Base-by-base conservation (phyloP, 2,329 filamentous ascomycete species). In the Volutella citrinella region DNA sequence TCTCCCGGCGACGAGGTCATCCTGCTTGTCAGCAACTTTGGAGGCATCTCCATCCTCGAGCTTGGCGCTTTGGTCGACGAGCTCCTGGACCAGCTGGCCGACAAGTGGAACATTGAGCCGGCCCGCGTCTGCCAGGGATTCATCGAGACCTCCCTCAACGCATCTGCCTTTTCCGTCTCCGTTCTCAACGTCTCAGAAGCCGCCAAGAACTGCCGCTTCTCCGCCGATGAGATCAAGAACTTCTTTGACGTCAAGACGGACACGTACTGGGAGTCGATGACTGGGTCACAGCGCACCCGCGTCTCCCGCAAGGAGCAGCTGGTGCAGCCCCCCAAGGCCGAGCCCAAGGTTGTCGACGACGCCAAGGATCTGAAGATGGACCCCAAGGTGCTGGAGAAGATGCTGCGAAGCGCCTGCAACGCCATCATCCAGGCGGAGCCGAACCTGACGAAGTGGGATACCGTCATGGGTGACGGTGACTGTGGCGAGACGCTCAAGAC, bases 101-200 rank as follows among this genome's bases (percentile, higher is more conserved):
- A 37, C 1, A 54, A 65, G 39, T 78, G 72, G 69, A 60, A 63
- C 6, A 64, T 76, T 5, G 56, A 61, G 28, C 74, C 74, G 0
- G 66, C 68, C 5, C 68, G 82, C 19, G 70, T 84, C 32, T 69
- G 76, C 32, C 64, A 71, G 1, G 83, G 83, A 3, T 80, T 76
- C 18, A 72, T 82, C 36, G 84, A 86, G 70, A 86, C 82, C 0
- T 84, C 80, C 12, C 70, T 87, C 49, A 86, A 87, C 45, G 82
- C 80, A 0, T 73, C 82, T 0, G 83, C 81, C 0, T 87, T 87
- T 52, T 83, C 78, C 11, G 70, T 87, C 6, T 83, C 80, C 5
- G 48, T 87, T 30, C 62, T 84, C 49, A 84, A 81, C 54, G 54
- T 80, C 23, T 69, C 70, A 0, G 67, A 65, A 1, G 66, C 69